Conservation (phyloP, 1,139 yeast genomes). For the Geotrichum macrosporum region DNA sequence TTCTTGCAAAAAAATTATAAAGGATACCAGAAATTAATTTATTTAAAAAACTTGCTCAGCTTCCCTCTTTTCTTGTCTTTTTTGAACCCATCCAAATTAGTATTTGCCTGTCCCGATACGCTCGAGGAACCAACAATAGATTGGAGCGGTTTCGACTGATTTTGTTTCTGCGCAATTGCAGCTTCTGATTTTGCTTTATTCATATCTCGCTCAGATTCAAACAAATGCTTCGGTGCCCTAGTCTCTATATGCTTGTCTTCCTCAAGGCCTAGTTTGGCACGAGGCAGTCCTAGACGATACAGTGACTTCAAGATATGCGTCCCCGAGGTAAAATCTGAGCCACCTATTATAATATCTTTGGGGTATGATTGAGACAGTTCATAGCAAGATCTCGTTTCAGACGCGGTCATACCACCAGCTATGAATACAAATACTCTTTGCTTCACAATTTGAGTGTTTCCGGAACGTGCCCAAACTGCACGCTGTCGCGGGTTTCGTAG, state of each 20-base stretch:
- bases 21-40: too few species aligned
- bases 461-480: conserved; percentile 70
- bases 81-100: conserved; percentile 8
- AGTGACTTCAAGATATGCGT: conserved; percentile 43
- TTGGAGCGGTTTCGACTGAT: too few species aligned
- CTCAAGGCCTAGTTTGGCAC: conserved; percentile 8
- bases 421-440: conserved; percentile 76
- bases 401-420: conserved; percentile 85
- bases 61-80: conserved; percentile 24
- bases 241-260: conserved; percentile 14
- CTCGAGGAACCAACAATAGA: too few species aligned
- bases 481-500: conserved; percentile 70
- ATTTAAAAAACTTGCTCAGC: conserved; percentile 28
- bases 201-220: conserved; percentile 12
- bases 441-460: conserved; percentile 49
- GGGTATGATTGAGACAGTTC: conserved; percentile 50
- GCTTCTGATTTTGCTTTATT: conserved; percentile 5
- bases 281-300: conserved; percentile 27
- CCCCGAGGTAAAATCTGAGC: conserved; percentile 73
- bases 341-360: conserved; percentile 78
- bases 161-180: background rate
- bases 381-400: conserved; percentile 77
- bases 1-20: too few species aligned
- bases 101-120: background rate
- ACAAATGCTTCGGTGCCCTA: conserved; percentile 17